Evolutionary conservation across 176 grass and related monocot genomes (phyloP), one percentile per base, ranked within the genome.

Genomic region (Saccharum spontaneum): DNA sequence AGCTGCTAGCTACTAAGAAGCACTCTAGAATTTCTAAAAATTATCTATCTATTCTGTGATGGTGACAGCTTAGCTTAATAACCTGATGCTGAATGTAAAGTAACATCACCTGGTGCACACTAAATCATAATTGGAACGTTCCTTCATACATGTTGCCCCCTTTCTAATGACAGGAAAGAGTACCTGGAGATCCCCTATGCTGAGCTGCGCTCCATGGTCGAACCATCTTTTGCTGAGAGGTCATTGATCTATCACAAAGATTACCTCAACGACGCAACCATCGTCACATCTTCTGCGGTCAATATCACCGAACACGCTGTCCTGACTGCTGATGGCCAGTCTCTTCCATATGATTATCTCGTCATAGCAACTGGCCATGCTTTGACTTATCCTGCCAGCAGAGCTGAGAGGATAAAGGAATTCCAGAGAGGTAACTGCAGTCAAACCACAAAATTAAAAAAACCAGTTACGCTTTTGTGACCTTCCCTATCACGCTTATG

Each of bases 341-440:
- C 83, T 13, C 38, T 98, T 72, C 76, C 77, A 8, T 98, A 92
- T 54, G 91, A 95, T 87, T 95, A 85, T 81, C 96, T 98, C 18
- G 86, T 98, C 34, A 52, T 93, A 77, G 96, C 93, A 0, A 89
- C 93, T 43, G 93, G 96, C 12, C 93, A 95, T 84, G 77, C 86
- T 3, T 69, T 89, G 3, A 45, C 83, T 82, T 39, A 88, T 65
- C 89, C 95, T 39, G 68, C 20, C 43, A 90, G 62, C 83, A 93
- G 88, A 77, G 69, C 69, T 20, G 91, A 94, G 16, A 98, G 89
- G 80, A 49, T 98, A 24, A 59, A 88, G 63, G 80, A 93, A 75
- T 93, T 95, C 49, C 83, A 93, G 78, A 77, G 85, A 98, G 93
- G 93, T 92, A 86, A 85, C 22, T 63, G n/a, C 17, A 81, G 40